A percentile compares a stretch with the other conserved stretches of the same genome.
phyloP scores from a whole-genome alignment of 2,329 filamentous ascomycete species.

The Claviceps sp. region DNA sequence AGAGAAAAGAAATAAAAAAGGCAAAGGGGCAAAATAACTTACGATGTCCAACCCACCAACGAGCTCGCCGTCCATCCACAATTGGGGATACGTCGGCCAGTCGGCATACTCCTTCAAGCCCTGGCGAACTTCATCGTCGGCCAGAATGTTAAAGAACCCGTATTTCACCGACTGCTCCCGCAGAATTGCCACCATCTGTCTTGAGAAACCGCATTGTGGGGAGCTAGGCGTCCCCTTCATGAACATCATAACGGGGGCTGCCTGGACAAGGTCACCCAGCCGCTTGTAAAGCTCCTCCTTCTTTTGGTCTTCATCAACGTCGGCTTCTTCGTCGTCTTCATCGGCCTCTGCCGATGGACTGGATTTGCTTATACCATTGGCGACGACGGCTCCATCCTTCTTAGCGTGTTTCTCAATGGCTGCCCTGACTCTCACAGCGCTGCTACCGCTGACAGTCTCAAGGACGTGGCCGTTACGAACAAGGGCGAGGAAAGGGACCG shows the following conservation, averaged over 20 bases:
- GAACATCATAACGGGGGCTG: slow-evolving; percentile 95
- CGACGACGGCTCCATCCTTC: slow-evolving; percentile 20
- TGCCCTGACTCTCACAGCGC: slow-evolving; percentile 69
- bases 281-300: slow-evolving; percentile 80
- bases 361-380: slow-evolving; percentile 24
- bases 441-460: slow-evolving; percentile 80
- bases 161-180: slow-evolving; percentile 88
- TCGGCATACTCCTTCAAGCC: slow-evolving; percentile 96
- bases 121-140: slow-evolving; percentile 92
- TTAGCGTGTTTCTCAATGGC: slow-evolving; percentile 75
- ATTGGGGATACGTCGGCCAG: slow-evolving; percentile 94
- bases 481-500: slow-evolving; percentile 84
- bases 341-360: slow-evolving; percentile 28
- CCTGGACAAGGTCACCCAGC: slow-evolving; percentile 75
- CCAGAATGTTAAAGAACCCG: slow-evolving; percentile 97
- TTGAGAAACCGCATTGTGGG: slow-evolving; percentile 85
- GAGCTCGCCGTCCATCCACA: slow-evolving; percentile 83
- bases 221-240: slow-evolving; percentile 91
- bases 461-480: slow-evolving; percentile 61
- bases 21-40: slow-evolving; percentile 26
- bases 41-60: slow-evolving; percentile 94
- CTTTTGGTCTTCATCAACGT: slow-evolving; percentile 38
- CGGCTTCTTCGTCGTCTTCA: slow-evolving; percentile 20
- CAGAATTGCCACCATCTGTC: slow-evolving; percentile 75
- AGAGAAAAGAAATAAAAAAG: not conserved